A percentile compares a stretch with the other conserved stretches of the same genome.
phyloP scores from a whole-genome alignment of 176 grass and related monocot species.

The Urochloa ruziziensis region DNA sequence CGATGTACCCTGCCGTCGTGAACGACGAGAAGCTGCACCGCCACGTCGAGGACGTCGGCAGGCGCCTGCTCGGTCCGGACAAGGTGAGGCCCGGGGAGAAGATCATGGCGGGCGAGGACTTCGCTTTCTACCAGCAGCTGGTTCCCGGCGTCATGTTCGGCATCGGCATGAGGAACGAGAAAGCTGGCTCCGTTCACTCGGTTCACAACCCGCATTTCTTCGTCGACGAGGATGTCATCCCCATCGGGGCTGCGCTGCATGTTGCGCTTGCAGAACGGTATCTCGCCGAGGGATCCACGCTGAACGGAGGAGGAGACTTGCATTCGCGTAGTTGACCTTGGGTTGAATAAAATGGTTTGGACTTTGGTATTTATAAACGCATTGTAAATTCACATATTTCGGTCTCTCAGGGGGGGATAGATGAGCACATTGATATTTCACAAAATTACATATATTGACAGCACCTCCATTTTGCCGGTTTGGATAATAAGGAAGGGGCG shows the following conservation, averaged over 20 bases:
- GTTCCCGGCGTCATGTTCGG: slow-evolving; percentile 70
- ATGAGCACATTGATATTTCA: too few relatives aligned
- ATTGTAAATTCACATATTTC: too few relatives aligned
- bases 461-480: too few relatives aligned
- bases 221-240: slow-evolving; percentile 74
- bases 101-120: slow-evolving; percentile 96
- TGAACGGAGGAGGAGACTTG: not conserved
- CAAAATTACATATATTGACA: too few relatives aligned
- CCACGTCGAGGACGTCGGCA: slow-evolving; percentile 59
- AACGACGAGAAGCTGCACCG: slow-evolving; percentile 67
- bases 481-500: too few relatives aligned
- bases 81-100: slow-evolving; percentile 68
- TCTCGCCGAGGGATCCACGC: slow-evolving; percentile 27
- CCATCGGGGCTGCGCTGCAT: slow-evolving; percentile 65
- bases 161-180: slow-evolving; percentile 70
- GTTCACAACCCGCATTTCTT: slow-evolving; percentile 68
- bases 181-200: slow-evolving; percentile 58
- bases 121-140: slow-evolving; percentile 79
- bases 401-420: too few relatives aligned
- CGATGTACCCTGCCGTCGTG: slow-evolving; percentile 74
- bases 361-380: not conserved
- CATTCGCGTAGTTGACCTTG: not conserved
- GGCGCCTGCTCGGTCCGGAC: slow-evolving; percentile 52
- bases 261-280: slow-evolving; percentile 60
- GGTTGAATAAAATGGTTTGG: not conserved